These are phyloP conservation scores for Fusarium stilboides DNA, from an alignment of 2,329 filamentous ascomycete genomes.

Conservation along the genomic window DNA sequence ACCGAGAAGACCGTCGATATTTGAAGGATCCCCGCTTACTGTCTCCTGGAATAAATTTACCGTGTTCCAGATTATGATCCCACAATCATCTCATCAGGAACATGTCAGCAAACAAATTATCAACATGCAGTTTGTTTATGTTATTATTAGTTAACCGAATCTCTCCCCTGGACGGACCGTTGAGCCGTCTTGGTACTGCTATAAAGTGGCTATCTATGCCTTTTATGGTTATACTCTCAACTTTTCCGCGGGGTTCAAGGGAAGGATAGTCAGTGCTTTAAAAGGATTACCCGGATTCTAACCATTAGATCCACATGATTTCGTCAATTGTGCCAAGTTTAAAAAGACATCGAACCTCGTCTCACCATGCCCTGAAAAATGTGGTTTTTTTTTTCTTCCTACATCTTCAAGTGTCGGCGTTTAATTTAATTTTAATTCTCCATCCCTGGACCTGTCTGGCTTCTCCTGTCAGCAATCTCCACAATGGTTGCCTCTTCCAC, in stretches of 20 bases:
- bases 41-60: background rate
- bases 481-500: slow-evolving; percentile 37
- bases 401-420: background rate
- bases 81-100: background rate
- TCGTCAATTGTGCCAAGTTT: background rate
- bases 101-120: background rate
- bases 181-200: background rate
- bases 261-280: background rate
- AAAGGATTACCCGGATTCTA: slow-evolving; percentile 1
- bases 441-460: background rate
- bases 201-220: slow-evolving; percentile 12
- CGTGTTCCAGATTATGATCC: background rate
- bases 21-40: background rate
- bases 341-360: background rate
- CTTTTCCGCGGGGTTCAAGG: background rate
- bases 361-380: background rate
- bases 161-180: slow-evolving; percentile 21
- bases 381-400: background rate
- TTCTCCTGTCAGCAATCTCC: slow-evolving; percentile 25
- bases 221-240: slow-evolving; percentile 27
- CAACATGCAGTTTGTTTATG: background rate
- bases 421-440: slow-evolving; percentile 12
- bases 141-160: slow-evolving; percentile 15
- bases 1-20: too few species aligned
- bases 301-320: slow-evolving; percentile 11